Percentiles rank a stretch among this genome's conserved stretches.
phyloP scores from a whole-genome alignment of 306 rosid genomes.

The Trifolium repens region DNA sequence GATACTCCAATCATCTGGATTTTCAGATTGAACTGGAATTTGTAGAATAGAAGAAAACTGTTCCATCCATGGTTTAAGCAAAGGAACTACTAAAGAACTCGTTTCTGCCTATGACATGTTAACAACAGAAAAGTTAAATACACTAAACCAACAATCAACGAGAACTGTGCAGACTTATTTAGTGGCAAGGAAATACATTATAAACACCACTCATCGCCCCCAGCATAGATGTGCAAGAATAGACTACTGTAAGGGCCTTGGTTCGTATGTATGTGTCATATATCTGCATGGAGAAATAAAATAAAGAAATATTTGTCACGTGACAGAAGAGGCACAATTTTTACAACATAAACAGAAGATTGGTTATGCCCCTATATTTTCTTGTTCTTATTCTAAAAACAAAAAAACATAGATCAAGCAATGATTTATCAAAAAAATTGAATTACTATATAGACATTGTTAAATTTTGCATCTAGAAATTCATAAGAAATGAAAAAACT shows the following conservation, averaged over 20 bases:
- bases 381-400: neutral
- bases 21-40: slow-evolving; percentile 79
- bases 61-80: slow-evolving; percentile 87
- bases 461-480: slow-evolving; percentile 19
- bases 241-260: slow-evolving; percentile 81
- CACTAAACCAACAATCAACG: slow-evolving; percentile 41
- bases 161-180: slow-evolving; percentile 33
- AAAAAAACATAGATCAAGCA: neutral
- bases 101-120: slow-evolving; percentile 74
- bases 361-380: neutral
- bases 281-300: slow-evolving; percentile 51
- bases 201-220: slow-evolving; percentile 92
- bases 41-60: slow-evolving; percentile 72
- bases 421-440: neutral
- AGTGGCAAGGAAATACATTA: slow-evolving; percentile 58
- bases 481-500: neutral
- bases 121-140: slow-evolving; percentile 40
- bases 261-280: slow-evolving; percentile 69
- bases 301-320: slow-evolving; percentile 12
- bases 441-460: neutral
- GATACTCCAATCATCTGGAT: slow-evolving; percentile 92
- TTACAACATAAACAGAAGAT: slow-evolving; percentile 14
- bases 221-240: slow-evolving; percentile 81
- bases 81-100: slow-evolving; percentile 60
- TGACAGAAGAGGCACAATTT: slow-evolving; percentile 28